Conservation (phyloP, 2,329 filamentous ascomycete genomes). For the Talaromyces sp. region DNA sequence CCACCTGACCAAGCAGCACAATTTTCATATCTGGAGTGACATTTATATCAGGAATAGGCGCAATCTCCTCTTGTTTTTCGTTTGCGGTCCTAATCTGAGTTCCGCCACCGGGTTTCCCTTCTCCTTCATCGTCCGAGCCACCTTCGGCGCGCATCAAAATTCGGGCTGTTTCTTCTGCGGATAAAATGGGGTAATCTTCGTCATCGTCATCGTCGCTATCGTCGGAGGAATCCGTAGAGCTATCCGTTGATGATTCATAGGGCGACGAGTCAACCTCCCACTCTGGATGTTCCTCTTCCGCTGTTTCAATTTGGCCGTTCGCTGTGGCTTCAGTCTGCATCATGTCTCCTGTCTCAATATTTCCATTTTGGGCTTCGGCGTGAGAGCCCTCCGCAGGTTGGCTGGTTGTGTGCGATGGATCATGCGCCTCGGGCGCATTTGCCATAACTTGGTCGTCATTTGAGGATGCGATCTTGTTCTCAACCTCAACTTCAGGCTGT, state of each 20-base stretch:
- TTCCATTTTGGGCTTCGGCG: background rate
- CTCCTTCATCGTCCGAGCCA: conserved; percentile 72
- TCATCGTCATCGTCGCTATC: conserved; percentile 43
- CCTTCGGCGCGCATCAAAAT: conserved; percentile 80
- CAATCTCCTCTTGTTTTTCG: conserved; percentile 59
- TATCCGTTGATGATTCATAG: conserved; percentile 60
- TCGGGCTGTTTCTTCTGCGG: conserved; percentile 75
- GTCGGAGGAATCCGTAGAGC: conserved; percentile 59
- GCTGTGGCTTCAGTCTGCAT: conserved; percentile 10
- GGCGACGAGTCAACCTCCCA: conserved; percentile 81
- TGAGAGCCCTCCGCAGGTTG: background rate
- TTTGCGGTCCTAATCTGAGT: conserved; percentile 72
- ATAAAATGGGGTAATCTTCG: conserved; percentile 65
- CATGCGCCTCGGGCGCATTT: background rate
- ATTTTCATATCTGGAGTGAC: conserved; percentile 74
- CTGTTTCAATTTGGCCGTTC: conserved; percentile 29
- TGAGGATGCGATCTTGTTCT: background rate
- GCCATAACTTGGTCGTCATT: background rate
- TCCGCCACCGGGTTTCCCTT: conserved; percentile 43
- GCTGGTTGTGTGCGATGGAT: background rate
- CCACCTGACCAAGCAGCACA: conserved; percentile 67
- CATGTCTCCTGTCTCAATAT: background rate
- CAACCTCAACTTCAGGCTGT: background rate
- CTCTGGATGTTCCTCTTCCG: conserved; percentile 58
- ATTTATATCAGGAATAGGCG: conserved; percentile 71